phyloP scores from a whole-genome alignment of 2,329 filamentous ascomycete genomes.

The Phyllosticta citrichinensis region DNA sequence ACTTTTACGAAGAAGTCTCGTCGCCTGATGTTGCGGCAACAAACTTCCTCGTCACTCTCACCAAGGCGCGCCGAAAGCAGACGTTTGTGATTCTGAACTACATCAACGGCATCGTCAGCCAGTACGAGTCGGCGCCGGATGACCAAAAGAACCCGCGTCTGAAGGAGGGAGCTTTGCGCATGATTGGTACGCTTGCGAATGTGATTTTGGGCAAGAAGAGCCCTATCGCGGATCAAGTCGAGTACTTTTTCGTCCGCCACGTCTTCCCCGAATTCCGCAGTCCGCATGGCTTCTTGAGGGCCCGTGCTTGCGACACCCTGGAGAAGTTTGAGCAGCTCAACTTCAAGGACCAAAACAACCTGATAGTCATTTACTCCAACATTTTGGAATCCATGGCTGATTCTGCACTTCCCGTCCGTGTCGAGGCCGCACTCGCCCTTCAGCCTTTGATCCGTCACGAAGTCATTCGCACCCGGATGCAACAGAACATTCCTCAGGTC shows the following conservation, averaged over 20 bases:
- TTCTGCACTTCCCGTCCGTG: conserved; percentile 80
- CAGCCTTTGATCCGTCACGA: conserved; percentile 95
- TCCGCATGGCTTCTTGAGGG: conserved; percentile 81
- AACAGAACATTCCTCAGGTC: conserved; percentile 94
- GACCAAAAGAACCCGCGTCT: conserved; percentile 88
- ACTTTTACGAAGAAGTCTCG: conserved; percentile 95
- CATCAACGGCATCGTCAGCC: conserved; percentile 88
- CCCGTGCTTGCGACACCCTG: conserved; percentile 89
- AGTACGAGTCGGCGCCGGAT: conserved; percentile 75
- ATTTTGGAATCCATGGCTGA: conserved; percentile 97
- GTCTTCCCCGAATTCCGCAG: conserved; percentile 98
- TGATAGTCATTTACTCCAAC: conserved; percentile 91
- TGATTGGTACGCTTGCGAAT: conserved; percentile 91
- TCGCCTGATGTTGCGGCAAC: conserved; percentile 91
- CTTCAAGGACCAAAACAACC: conserved; percentile 92
- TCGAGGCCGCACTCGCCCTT: conserved; percentile 85
- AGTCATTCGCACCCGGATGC: conserved; percentile 88
- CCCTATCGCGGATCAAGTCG: conserved; percentile 92
- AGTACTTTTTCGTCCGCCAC: conserved; percentile 96
- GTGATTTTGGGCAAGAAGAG: conserved; percentile 98
- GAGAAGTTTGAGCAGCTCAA: conserved; percentile 97
- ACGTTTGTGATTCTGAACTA: conserved; percentile 92
- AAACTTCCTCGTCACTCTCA: conserved; percentile 90
- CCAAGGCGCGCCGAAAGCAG: conserved; percentile 89
- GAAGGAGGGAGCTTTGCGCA: conserved; percentile 91